phyloP scores from a whole-genome alignment of 176 grass and related monocot species.

The Poa pratensis region DNA sequence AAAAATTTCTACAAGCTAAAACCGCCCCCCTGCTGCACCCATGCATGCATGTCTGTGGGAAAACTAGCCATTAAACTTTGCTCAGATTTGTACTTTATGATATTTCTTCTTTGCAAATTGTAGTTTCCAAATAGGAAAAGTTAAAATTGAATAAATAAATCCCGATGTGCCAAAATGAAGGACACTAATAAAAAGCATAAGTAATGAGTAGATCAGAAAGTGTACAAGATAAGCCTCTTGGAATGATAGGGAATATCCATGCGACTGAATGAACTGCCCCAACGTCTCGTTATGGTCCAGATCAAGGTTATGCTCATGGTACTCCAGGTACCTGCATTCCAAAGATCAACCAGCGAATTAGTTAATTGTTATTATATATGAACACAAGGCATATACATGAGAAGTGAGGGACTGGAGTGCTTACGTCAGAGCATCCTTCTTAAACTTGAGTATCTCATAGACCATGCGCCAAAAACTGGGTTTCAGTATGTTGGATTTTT shows the following conservation, averaged over 20 bases:
- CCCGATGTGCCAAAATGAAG: neutral
- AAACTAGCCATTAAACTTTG: neutral
- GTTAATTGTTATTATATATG: neutral
- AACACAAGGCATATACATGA: neutral
- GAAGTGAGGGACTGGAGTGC: neutral
- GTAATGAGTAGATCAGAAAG: neutral
- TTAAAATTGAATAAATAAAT: neutral
- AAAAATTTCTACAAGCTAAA: neutral
- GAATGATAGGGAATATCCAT: conserved; percentile 11
- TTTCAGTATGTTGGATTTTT: neutral
- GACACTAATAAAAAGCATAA: neutral
- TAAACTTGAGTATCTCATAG: neutral
- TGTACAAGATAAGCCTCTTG: conserved; percentile 27
- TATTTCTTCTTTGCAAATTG: no score
- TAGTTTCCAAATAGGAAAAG: no score
- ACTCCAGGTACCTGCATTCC: conserved; percentile 17
- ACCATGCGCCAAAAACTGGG: conserved; percentile 17
- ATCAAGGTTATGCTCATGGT: conserved; percentile 6
- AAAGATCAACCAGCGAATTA: neutral
- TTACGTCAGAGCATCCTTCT: conserved; percentile 15
- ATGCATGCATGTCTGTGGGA: neutral
- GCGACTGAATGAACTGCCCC: conserved; percentile 18
- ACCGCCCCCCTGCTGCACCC: neutral
- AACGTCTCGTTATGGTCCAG: neutral
- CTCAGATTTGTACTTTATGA: no score